Evolutionary conservation across 805 yeast genomes (phyloP).

Genomic region (Wickerhamiella brachini): DNA sequence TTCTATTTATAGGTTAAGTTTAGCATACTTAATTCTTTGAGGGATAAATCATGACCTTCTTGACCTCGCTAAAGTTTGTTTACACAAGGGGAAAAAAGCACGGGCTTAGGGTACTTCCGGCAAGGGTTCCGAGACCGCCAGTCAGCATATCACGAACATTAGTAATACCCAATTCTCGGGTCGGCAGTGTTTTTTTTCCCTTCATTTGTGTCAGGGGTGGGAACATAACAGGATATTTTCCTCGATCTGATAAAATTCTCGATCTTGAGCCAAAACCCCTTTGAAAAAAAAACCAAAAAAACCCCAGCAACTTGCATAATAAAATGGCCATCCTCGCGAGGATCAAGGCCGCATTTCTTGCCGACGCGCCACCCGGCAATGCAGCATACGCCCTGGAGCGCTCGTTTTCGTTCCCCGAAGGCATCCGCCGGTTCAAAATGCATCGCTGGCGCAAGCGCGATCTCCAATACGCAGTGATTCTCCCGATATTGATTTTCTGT

Average conservation of each 20-base stretch:
- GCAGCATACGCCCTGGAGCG: conserved; percentile 21
- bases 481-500: conserved; percentile 37
- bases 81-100: too few relatives aligned
- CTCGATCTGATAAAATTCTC: not conserved
- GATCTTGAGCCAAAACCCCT: not conserved
- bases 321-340: conserved; percentile 14
- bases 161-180: not conserved
- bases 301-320: not conserved
- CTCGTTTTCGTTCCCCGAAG: conserved; percentile 23
- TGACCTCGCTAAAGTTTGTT: not conserved
- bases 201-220: not conserved
- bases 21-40: too few relatives aligned
- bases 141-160: not conserved
- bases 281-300: not conserved
- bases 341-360: conserved; percentile 19
- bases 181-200: not conserved
- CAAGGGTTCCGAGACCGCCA: too few relatives aligned
- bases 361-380: conserved; percentile 26
- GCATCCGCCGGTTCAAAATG: conserved; percentile 20
- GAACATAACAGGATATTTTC: not conserved
- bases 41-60: too few relatives aligned
- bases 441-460: conserved; percentile 31
- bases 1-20: not conserved
- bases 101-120: too few relatives aligned
- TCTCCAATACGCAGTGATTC: conserved; percentile 35